Evolutionary conservation across 306 rosid species (phyloP).

Genomic region (Prunus mume): DNA sequence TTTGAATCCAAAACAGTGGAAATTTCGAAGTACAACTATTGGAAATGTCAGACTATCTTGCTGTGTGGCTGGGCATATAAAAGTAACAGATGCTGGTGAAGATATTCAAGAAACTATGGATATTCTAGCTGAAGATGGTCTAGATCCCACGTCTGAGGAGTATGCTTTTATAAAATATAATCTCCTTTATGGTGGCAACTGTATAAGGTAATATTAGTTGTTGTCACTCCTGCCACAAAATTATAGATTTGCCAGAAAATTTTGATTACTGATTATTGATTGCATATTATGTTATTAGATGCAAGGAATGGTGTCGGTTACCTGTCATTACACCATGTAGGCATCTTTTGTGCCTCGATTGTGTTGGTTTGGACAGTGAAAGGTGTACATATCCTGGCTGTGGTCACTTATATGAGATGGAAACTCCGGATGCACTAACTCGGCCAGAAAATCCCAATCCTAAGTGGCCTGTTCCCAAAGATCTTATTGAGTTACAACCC

Average conservation of each 20-base stretch:
- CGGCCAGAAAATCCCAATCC: constrained; percentile 95
- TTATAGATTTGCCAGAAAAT: background rate
- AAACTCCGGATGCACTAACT: constrained; percentile 73
- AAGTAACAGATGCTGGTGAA: constrained; percentile 91
- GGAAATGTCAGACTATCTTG: constrained; percentile 90
- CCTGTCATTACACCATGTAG: constrained; percentile 91
- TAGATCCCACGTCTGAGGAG: constrained; percentile 71
- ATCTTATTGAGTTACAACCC: constrained; percentile 96
- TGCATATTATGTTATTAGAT: constrained; percentile 46
- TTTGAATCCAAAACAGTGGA: constrained; percentile 91
- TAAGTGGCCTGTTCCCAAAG: constrained; percentile 95
- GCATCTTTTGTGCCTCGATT: constrained; percentile 86
- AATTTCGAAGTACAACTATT: constrained; percentile 67
- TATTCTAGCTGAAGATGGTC: constrained; percentile 63
- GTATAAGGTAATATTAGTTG: constrained; percentile 61
- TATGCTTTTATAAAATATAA: constrained; percentile 60
- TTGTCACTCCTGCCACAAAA: constrained; percentile 8
- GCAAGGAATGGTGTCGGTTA: constrained; percentile 94
- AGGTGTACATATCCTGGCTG: constrained; percentile 90
- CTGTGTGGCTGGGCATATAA: constrained; percentile 97
- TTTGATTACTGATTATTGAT: constrained; percentile 15
- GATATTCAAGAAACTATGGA: constrained; percentile 99
- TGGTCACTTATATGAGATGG: constrained; percentile 76
- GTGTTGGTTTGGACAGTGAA: constrained; percentile 77
- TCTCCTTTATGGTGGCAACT: constrained; percentile 71